phyloP scores from a whole-genome alignment of 352 stramenopile genomes.

The Pythium vanterpoolii region DNA sequence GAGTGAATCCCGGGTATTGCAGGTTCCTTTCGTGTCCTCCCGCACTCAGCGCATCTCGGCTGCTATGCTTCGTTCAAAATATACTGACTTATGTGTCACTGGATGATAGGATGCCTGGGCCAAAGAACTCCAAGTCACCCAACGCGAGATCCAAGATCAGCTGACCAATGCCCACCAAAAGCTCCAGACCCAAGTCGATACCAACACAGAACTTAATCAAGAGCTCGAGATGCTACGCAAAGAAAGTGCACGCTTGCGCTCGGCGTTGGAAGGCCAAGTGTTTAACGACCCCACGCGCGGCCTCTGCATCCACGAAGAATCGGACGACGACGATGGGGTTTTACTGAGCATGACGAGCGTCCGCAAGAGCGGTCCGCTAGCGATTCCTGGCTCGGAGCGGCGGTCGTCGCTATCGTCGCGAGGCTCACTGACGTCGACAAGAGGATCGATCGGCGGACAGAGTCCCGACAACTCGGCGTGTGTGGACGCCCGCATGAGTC shows the following conservation, averaged over 20 bases:
- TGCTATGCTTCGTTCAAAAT: background rate
- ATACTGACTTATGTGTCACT: conserved; percentile 6
- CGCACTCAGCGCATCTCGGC: conserved; percentile 4
- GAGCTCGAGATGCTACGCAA: conserved; percentile 66
- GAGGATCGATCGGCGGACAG: conserved; percentile 6
- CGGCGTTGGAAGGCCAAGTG: conserved; percentile 69
- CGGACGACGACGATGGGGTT: conserved; percentile 70
- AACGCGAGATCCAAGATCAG: conserved; percentile 73
- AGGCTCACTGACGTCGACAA: background rate
- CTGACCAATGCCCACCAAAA: conserved; percentile 61
- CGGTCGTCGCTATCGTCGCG: conserved; percentile 11
- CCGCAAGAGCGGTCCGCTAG: conserved; percentile 3
- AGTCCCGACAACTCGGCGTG: conserved; percentile 37
- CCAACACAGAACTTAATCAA: conserved; percentile 70
- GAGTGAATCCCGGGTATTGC: conserved; percentile 73
- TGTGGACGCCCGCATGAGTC: conserved; percentile 53
- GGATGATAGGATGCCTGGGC: conserved; percentile 68
- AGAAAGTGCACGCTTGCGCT: conserved; percentile 53
- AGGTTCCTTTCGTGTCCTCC: conserved; percentile 40
- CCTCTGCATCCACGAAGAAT: conserved; percentile 71
- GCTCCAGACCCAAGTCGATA: conserved; percentile 61
- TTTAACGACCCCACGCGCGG: conserved; percentile 61
- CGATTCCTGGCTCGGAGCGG: conserved; percentile 5
- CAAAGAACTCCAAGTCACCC: conserved; percentile 75
- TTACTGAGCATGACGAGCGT: conserved; percentile 67